These are phyloP conservation scores for Phytophthora sansomeana DNA, from an alignment of 352 stramenopile species.

Conservation along the genomic window DNA sequence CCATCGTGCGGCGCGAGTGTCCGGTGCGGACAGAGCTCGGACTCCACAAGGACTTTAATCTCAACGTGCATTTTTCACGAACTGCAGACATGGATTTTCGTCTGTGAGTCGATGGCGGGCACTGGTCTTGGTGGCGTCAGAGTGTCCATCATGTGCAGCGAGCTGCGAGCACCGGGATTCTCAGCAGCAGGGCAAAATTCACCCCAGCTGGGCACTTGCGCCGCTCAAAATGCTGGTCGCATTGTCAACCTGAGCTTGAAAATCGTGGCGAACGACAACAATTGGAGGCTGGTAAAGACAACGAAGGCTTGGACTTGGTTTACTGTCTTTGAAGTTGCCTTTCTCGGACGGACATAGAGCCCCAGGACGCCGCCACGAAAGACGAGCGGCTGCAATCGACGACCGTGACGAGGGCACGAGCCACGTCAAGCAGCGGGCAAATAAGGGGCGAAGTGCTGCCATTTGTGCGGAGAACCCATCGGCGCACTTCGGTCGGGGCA, in stretches of 20 bases:
- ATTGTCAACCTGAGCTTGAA: background rate
- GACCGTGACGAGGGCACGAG: no score
- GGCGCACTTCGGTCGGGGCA: slow-evolving; percentile 6
- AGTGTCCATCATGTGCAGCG: slow-evolving; percentile 28
- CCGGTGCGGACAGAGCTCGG: slow-evolving; percentile 19
- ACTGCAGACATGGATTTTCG: slow-evolving; percentile 34
- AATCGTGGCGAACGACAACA: slow-evolving; percentile 11
- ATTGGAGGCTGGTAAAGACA: slow-evolving; percentile 7
- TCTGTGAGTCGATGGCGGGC: background rate
- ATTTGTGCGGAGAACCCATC: slow-evolving; percentile 28
- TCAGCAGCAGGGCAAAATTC: slow-evolving; percentile 16
- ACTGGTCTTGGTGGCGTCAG: slow-evolving; percentile 23
- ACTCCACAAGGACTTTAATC: slow-evolving; percentile 5
- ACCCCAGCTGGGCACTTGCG: background rate
- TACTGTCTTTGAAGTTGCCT: slow-evolving; percentile 27
- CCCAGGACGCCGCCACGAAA: background rate
- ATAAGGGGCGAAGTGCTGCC: slow-evolving; percentile 13
- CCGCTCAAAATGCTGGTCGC: slow-evolving; percentile 19
- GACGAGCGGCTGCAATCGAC: slow-evolving; percentile 13
- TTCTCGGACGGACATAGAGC: background rate
- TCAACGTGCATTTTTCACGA: slow-evolving; percentile 10
- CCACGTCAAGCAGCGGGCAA: slow-evolving; percentile 25
- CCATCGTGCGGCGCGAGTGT: slow-evolving; percentile 15
- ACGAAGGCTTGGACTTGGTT: background rate
- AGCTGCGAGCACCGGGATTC: slow-evolving; percentile 19